Base-by-base conservation (phyloP, 495 filamentous ascomycete species). In the Annulohypoxylon maeteangense region DNA sequence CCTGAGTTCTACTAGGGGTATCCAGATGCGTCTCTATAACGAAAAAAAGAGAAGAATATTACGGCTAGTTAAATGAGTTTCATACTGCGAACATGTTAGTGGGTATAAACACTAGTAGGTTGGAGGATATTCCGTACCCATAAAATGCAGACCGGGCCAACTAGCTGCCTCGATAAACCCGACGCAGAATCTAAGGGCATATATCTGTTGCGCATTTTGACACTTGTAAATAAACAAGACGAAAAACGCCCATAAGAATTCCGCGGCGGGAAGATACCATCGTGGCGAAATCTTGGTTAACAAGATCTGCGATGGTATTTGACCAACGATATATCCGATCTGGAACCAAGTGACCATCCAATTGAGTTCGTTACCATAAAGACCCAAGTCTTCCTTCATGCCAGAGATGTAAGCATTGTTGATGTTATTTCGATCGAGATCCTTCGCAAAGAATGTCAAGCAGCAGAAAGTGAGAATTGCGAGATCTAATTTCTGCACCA, bases 361-460 rank as follows among this genome's bases (percentile, higher is more conserved):
- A 29, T 62, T 68, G 29, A 68, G 59, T 47, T 80, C 71, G 45
- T 80, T 79, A 8, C 77, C 75, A 50, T 70, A 69, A 48, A 82
- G 72, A 6, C 48, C 53, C 4, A 79, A 67, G 38, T 78, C 75
- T 59, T 79, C 75, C 27, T 75, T 75, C 77, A 79, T 79, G 18
- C 77, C 77, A 0, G 71, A 75, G 22, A 79, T 68, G 55, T 76
- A 79, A 14, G 79, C 79, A 69, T 79, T 78, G 16, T 71, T 62
- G 5, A 80, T 60, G 56, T 80, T 81, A 14, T 66, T 73, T 18
- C 78, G 80, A 67, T 79, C 79, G 7, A 80, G 70, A 60, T 73
- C 66, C 48, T 78, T 75, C 62, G 78, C 73, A 69, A 82, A 81
- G 54, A 79, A 82, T 12, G 75, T 75, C 22, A 82, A 56, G 63